Evolutionary conservation across 2,329 filamentous ascomycete genomes (phyloP), one percentile per base, ranked within the genome.

Genomic region (Neofusicoccum kwambonambiense): DNA sequence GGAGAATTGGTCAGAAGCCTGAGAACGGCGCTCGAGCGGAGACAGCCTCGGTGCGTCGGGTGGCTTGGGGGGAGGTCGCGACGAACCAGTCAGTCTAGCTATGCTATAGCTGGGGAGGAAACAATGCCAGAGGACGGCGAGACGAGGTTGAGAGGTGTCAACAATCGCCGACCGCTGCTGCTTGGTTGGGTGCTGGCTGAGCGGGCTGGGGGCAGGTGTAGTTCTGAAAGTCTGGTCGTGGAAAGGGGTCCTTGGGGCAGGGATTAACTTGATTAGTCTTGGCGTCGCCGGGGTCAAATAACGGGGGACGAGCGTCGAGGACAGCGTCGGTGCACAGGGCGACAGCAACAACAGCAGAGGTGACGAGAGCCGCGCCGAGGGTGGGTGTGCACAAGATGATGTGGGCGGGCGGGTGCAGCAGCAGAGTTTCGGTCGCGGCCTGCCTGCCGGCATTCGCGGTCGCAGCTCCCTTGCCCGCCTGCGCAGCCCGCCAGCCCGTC

Each of bases 81-180:
- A 67, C 76, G 72, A 74, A 78, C 76, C 76, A 74, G 73, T 71
- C 68, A 73, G 72, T 69, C 68, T 73, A 74, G 70, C 67, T 69
- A 74, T 76, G 73, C 73, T 75, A 66, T 65, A 64, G 70, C 69
- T 45, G 44, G 39, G 31, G 62, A 35, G 34, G 31, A 69, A 61
- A 66, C 68, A 72, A 62, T 57, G 67, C 39, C 64, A 65, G 64
- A 44, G 41, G 66, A 65, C 68, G 69, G 69, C 68, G 70, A 68
- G 67, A 72, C 69, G 69, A 70, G 68, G 72, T 70, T 69, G 52
- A 47, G 51, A n/a, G 45, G 35, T 50, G 62, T 57, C 42, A 50
- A 50, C 51, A 64, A 34, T 64, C 51, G 50, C 52, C 62, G 62
- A 45, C 51, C 52, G 52, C 62, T 57, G 62, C 62, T 64, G 62